Evolutionary conservation across 371 early-diverging fungal genomes (phyloP), one percentile per base, ranked within the genome.

Genomic region (Dichotomocladium elegans): DNA sequence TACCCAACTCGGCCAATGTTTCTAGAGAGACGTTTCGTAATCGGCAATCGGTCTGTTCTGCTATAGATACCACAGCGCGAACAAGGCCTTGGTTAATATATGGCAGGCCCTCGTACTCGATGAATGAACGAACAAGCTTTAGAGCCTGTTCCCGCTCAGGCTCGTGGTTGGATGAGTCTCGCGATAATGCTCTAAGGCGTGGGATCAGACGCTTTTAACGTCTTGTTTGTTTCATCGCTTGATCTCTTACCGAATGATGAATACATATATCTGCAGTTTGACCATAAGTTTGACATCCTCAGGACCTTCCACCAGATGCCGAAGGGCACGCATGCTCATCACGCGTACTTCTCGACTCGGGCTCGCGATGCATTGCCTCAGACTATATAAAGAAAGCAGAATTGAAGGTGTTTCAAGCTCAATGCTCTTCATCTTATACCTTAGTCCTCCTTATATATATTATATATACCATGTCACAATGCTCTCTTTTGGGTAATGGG

Each of bases 1-100:
- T 79, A 91, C 90, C 77, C 41, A 90, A 63, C 67, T 93, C 94
- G 43, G 88, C 85, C 14, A 93, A 57, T 2, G 90, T 91, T 45
- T 91, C 90, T 10, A 92, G 48, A 37, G 87, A 85, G 3, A 89
- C 77, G 51, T 80, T 82, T 43, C 92, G 63, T 34, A 91, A 60
- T 49, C 81, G 81, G 51, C 88, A 89, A 40, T 92, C 93, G 3
- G 70, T 60, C 53, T 92, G 90, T 51, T 92, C 94, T 14, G 90
- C 86, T 21, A 92, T 68, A 1, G 93, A 83, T 3, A 90, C 86
- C 2, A 92, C 57, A 2, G 87, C 74, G 12, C 91, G 74, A 24
- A 91, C 74, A n/a, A 93, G 68, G 10, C 80, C 74, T 47, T 81
- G 83, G 2, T 84, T 79, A 10, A 89, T 55, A 44, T 82, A 58